These are phyloP conservation scores for Hymenochaete sp. DNA, from an alignment of 1,284 basidiomycete species.

Conservation along the genomic window DNA sequence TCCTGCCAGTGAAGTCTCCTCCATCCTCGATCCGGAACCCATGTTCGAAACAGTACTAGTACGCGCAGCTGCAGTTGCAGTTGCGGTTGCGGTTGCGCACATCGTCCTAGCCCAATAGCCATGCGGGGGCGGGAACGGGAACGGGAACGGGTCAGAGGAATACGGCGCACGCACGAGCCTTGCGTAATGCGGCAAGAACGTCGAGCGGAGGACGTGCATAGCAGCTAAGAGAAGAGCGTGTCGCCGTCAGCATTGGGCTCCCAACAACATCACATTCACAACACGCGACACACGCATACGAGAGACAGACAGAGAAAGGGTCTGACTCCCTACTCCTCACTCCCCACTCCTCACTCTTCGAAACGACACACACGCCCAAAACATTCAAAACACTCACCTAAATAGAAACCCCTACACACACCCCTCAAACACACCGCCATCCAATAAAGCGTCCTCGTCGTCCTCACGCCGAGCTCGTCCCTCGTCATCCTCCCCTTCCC, in stretches of 20 bases:
- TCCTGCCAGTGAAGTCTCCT: no score
- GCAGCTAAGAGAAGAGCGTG: conserved; percentile 22
- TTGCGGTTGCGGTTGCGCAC: not conserved
- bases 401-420: conserved; percentile 23
- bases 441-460: conserved; percentile 22
- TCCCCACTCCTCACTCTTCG: conserved; percentile 57
- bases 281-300: not conserved
- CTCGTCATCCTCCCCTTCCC: conserved; percentile 7
- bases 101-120: not conserved
- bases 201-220: conserved; percentile 26
- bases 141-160: conserved; percentile 25
- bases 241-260: conserved; percentile 59
- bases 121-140: conserved; percentile 12
- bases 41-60: no score
- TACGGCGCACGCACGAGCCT: conserved; percentile 21
- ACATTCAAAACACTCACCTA: conserved; percentile 35
- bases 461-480: conserved; percentile 7
- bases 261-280: conserved; percentile 45
- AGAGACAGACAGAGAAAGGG: not conserved
- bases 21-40: no score
- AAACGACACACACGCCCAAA: conserved; percentile 57
- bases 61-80: no score
- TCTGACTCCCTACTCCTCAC: conserved; percentile 34
- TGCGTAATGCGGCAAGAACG: conserved; percentile 23
- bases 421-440: conserved; percentile 23